phyloP scores from a whole-genome alignment of 129 eudicot genomes.

The Ambrosia trifida region DNA sequence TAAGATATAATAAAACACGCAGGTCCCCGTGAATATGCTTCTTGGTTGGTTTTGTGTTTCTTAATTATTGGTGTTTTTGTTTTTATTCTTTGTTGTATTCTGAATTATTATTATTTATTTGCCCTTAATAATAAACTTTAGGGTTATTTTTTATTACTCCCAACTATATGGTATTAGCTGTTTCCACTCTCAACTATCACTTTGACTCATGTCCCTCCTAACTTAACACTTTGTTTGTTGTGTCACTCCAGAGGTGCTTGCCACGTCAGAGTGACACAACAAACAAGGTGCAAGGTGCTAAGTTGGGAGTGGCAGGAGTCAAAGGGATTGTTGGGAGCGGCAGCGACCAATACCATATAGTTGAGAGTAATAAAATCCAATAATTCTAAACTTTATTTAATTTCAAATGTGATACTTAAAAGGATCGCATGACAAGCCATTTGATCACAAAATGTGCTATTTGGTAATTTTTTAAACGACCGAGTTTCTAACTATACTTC shows the following conservation, averaged over 20 bases:
- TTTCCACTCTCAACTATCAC: no score
- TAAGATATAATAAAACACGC: conserved; percentile 10
- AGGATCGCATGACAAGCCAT: background rate
- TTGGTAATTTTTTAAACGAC: background rate
- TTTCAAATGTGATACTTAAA: background rate
- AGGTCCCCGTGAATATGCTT: conserved; percentile 31
- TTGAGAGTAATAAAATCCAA: no score
- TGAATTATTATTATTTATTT: background rate
- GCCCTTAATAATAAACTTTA: background rate
- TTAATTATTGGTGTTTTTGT: conserved; percentile 5
- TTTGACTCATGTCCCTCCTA: no score
- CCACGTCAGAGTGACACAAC: no score
- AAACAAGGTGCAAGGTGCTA: no score
- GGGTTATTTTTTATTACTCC: no score
- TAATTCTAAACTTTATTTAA: background rate
- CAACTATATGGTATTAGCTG: no score
- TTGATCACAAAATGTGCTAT: background rate
- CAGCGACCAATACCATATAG: no score
- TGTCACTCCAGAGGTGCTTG: no score
- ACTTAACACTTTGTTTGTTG: no score
- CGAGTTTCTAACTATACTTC: background rate
- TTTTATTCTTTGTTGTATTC: background rate
- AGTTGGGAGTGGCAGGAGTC: no score
- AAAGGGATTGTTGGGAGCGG: no score
- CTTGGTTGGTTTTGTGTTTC: conserved; percentile 3